Evolutionary conservation across 768 basidiomycete species (phyloP), one percentile per base, ranked within the genome.

Genomic region (Lepiota venenata): DNA sequence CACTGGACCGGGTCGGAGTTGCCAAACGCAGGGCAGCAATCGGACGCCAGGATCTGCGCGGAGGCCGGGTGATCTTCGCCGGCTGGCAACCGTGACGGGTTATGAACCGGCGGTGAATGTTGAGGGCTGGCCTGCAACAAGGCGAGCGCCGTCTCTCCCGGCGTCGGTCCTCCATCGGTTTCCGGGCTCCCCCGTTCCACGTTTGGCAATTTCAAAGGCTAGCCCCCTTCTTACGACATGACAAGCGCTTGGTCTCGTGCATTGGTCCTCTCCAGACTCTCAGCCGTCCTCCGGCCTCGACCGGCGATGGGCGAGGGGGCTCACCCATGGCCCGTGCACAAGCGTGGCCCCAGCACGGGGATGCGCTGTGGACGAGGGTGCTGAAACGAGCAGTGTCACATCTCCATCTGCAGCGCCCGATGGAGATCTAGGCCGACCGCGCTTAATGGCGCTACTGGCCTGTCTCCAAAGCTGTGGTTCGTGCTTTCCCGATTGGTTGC

Each of bases 401-500:
- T 62, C 61, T 59, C 64, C 62, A 70, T 69, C 67, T 62, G 60
- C 56, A 49, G 44, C 41, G 53, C 50, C 59, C 61, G 55, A 58
- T 56, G 62, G 10, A 16, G 44, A 54, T 54, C 52, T 54, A 40
- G 52, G 27, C 43, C 20, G 37, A 12, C 25, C 14, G 44, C 38
- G 37, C 45, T 54, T 46, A 47, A 52, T 52, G 50, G 50, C 41
- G 50, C 41, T 50, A 41, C 61, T 48, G 59, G 37, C 38, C 61
- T 63, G 67, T 73, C 77, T 81, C 81, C 81, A 74, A 61, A 60
- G 52, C 60, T 54, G 64, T 74, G 81, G 81, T 65, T 70, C 75
- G 43, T 45, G 64, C 68, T 68, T 83, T 71, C 82, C 81, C 69
- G 71, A 73, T 76, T 60, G 50, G 74, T 64, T 36, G 45, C 37